phyloP scores from a whole-genome alignment of 257 asterid species.

The Solanum pinnatisectum region DNA sequence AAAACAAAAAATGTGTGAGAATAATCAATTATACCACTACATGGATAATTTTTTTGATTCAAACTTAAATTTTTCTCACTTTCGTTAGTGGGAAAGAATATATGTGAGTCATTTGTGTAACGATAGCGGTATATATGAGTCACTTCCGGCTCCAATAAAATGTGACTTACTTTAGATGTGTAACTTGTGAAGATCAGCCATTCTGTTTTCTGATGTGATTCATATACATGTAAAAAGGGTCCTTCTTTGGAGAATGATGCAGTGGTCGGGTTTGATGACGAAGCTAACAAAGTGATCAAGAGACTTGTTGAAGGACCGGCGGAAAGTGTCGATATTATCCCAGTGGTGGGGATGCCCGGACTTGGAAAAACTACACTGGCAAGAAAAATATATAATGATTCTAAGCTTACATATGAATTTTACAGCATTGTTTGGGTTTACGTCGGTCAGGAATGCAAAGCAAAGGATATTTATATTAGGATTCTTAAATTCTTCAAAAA shows the following conservation, averaged over 20 bases:
- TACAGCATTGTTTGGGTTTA: slow-evolving; percentile 17
- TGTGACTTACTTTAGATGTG: too few species aligned
- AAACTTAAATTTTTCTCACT: too few species aligned
- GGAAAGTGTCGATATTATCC: slow-evolving; percentile 6
- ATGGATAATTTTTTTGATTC: too few species aligned
- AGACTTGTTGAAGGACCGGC: slow-evolving; percentile 1
- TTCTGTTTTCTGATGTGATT: neutral
- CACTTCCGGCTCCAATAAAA: too few species aligned
- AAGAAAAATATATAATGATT: slow-evolving; percentile 12
- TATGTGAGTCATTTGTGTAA: too few species aligned
- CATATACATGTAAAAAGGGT: neutral
- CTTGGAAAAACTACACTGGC: slow-evolving; percentile 34
- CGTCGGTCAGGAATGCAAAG: slow-evolving; percentile 2
- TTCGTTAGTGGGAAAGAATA: too few species aligned
- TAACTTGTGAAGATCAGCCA: too few species aligned
- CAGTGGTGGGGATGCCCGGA: slow-evolving; percentile 32
- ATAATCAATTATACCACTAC: too few species aligned
- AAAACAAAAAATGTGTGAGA: too few species aligned
- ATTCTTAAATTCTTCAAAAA: slow-evolving; percentile 2
- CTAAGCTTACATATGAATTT: slow-evolving; percentile 6
- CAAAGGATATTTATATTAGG: slow-evolving; percentile 7
- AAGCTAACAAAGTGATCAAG: slow-evolving; percentile 7
- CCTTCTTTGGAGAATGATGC: neutral
- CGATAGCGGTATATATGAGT: too few species aligned
- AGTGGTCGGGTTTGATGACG: slow-evolving; percentile 1